Base-by-base conservation (phyloP, 2,329 filamentous ascomycete genomes). In the Xylaria sp. region DNA sequence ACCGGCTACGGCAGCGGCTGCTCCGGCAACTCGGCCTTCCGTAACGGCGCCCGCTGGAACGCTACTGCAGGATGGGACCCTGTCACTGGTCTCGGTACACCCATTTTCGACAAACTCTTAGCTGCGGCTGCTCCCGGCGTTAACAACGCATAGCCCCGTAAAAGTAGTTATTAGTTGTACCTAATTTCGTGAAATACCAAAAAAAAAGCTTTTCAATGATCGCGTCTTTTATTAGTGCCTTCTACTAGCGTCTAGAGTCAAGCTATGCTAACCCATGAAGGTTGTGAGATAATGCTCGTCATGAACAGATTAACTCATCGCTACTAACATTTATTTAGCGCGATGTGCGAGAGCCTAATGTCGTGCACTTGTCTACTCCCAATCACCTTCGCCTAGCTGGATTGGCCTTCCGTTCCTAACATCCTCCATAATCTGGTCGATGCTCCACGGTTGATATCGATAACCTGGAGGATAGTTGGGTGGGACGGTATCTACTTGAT, bases 391-490 rank as follows among this genome's bases (percentile, higher is more conserved):
- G 0, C 79, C 80, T 28, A 83, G 73, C 15, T 79, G 72, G 1
- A 81, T 75, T 3, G 78, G 73, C 44, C 72, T 77, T 5, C 77
- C 78, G 3, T 77, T 75, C 23, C 73, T 72, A 67, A 80, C 77
- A 54, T 79, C 77, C 11, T 79, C 78, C 73, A 82, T 80, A 57
- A 83, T 80, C 60, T 80, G 68, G 38, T 81, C 81, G 63, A 83
- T 82, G 59, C 76, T 81, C 82, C 81, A 83, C 4, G 80, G 78
- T 72, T 80, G 71, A 67, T 79, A 80, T 28, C 72, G 77, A 63
- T 80, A 78, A 1, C 79, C 79, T 3, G 75, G 72, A 0, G 79
- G 79, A 58, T 79, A 78, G 68, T 81, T 81, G 6, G 77, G 77
- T 17, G 77, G 75, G 17, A 79, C 67, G 33, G 65, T 73, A n/a